Base-by-base conservation (phyloP, 495 filamentous ascomycete species). In the Daldinia caldariorum region DNA sequence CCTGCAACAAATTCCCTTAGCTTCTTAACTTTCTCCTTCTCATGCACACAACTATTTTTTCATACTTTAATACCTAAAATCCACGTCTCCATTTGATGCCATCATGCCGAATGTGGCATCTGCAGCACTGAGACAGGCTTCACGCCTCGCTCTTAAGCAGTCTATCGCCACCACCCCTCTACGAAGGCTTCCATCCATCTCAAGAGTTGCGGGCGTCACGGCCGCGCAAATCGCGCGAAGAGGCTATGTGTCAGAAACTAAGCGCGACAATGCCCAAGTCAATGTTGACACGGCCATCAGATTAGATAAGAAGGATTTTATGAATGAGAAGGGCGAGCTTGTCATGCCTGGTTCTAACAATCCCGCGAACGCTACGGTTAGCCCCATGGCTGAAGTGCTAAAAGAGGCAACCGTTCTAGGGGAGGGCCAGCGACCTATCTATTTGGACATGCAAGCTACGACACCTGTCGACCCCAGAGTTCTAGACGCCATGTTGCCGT, bases 371-470 rank as follows among this genome's bases (percentile, higher is more conserved):
- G 87, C 88, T 72, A 80, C 76, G 6, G 86, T 97, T 86, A 94
- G 89, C 78, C 93, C 94, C 8, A 85, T 91, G 66, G 93, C 93
- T 55, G 89, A 89, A 63, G 91, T 97, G 51, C 86, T 99, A 50
- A 96, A 95, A 80, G 91, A 97, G 76, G 96, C 94, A 2, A 92
- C 92, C 31, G 83, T 97, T 61, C 91, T 98, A 91, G 95, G 97
- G 75, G 89, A 97, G 81, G 95, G 96, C 68, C 89, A 92, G 58
- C 87, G 95, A 37, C 95, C 95, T 14, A 97, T 99, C 72, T 99
- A 98, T 74, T 90, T 99, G 41, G 95, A 99, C 76, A 97, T 97
- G 92, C 95, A 99, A 82, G 94, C 95, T 14, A 99, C 95, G 3
- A 98, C 96, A n/a, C 95, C 95, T 9, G 86, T 92, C 7, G 95